Evolutionary conservation across 345 rosid species (phyloP), one percentile per base, ranked within the genome.

Genomic region (Hevea brasiliensis): DNA sequence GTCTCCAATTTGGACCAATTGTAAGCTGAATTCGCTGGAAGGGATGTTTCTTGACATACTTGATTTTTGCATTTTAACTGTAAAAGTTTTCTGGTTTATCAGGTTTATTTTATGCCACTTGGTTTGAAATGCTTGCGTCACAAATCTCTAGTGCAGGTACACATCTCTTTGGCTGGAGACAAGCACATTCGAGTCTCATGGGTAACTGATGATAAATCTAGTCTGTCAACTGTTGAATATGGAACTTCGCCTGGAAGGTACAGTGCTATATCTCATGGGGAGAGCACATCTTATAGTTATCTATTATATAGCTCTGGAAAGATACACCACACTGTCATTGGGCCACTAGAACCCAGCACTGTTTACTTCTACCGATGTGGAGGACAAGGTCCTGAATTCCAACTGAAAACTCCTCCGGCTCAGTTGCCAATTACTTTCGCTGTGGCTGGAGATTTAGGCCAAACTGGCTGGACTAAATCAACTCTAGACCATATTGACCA

Each of bases 361-460:
- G 84, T 85, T 48, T 95, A 95, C 77, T 95, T 77, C 73, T 95
- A 93, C 74, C 84, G 84, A 48, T 93, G 99, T 58, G 91, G 99
- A 35, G 92, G 90, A 68, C 86, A 72, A 76, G 98, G 92, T 71
- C 85, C 93, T 7, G 98, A 95, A 83, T 87, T 89, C 77, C 90
- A 95, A 84, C 80, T 95, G 44, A 95, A 87, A 84, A 91, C 94
- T 67, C 96, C 98, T 47, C 99, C 93, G 0, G 83, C 85, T 61
- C 80, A 83, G 75, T 80, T 92, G 74, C 99, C 99, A 0, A 70
- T 95, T 74, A 87, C 93, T 51, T 95, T 95, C 50, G 90, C 98
- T 1, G 94, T 95, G 71, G 98, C 92, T 21, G 98, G 94, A 65
- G 99, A 95, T 89, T 85, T 95, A 74, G 97, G 99, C 14, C 99